Percentiles rank a stretch among this genome's conserved stretches.
Evolutionary conservation across 495 filamentous ascomycete species (phyloP).

Genomic region (Daldinia concentrica): DNA sequence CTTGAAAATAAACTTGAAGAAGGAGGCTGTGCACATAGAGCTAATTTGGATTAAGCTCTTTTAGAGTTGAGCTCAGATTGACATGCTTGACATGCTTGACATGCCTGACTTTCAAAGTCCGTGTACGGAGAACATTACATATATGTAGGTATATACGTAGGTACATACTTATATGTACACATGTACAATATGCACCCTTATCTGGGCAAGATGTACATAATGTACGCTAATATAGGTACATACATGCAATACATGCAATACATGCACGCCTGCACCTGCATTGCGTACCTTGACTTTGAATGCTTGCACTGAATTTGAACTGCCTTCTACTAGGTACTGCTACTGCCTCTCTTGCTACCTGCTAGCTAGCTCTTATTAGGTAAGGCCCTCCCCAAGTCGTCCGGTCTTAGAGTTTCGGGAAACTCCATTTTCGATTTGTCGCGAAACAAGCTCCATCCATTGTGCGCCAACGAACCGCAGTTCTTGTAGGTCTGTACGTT

Average conservation of each 20-base stretch:
- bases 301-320: background rate
- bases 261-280: background rate
- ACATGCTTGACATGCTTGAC: too few relatives aligned
- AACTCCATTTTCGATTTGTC: constrained; percentile 42
- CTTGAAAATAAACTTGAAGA: background rate
- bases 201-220: background rate
- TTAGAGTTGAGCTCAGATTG: background rate
- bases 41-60: constrained; percentile 20
- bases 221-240: constrained; percentile 5
- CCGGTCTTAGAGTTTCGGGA: constrained; percentile 41
- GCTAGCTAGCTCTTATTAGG: constrained; percentile 18
- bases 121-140: background rate
- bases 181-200: background rate
- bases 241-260: constrained; percentile 6
- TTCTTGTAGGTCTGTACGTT: background rate
- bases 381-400: constrained; percentile 15
- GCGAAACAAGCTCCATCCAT: constrained; percentile 37
- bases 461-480: constrained; percentile 35
- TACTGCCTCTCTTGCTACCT: background rate
- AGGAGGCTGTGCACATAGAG: constrained; percentile 19
- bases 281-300: background rate
- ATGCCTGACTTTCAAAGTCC: constrained; percentile 3
- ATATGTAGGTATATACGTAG: too few relatives aligned
- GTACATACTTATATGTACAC: background rate
- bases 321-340: background rate